phyloP scores from a whole-genome alignment of 495 filamentous ascomycete genomes.

The Collariella sp. region DNA sequence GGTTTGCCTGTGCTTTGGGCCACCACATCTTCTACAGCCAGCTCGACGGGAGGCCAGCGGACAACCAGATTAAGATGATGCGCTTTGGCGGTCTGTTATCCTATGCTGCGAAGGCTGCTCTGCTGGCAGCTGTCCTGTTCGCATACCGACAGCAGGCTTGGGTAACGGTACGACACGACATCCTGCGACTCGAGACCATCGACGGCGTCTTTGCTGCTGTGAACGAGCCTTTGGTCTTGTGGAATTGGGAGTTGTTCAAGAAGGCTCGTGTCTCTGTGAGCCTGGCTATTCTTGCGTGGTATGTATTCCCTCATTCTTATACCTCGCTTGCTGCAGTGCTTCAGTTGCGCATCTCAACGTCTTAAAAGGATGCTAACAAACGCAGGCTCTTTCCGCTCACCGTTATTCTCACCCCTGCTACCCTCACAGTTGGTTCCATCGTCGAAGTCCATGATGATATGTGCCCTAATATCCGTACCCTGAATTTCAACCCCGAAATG shows the following conservation, averaged over 20 bases:
- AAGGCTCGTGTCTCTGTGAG: conserved; percentile 26
- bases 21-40: conserved; percentile 22
- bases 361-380: not conserved
- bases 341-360: no score
- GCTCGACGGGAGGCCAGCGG: conserved; percentile 18
- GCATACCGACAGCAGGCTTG: conserved; percentile 25
- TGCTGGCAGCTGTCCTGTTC: conserved; percentile 23
- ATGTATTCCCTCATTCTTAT: not conserved
- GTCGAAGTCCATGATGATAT: conserved; percentile 1
- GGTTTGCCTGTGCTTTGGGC: conserved; percentile 16
- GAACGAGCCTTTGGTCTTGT: conserved; percentile 24
- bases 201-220: conserved; percentile 30
- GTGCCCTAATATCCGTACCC: conserved; percentile 19
- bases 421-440: conserved; percentile 19
- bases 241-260: conserved; percentile 27
- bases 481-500: conserved; percentile 24
- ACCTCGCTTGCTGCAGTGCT: no score
- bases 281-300: conserved; percentile 28
- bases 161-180: conserved; percentile 20
- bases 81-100: conserved; percentile 21
- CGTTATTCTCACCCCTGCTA: conserved; percentile 23
- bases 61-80: conserved; percentile 24
- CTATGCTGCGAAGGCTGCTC: conserved; percentile 20
- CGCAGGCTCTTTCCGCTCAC: conserved; percentile 23
- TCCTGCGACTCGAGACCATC: conserved; percentile 20